Evolutionary conservation across 192 early-diverging fungal genomes (phyloP), one percentile per base, ranked within the genome.

Genomic region (Coemansia sp.): DNA sequence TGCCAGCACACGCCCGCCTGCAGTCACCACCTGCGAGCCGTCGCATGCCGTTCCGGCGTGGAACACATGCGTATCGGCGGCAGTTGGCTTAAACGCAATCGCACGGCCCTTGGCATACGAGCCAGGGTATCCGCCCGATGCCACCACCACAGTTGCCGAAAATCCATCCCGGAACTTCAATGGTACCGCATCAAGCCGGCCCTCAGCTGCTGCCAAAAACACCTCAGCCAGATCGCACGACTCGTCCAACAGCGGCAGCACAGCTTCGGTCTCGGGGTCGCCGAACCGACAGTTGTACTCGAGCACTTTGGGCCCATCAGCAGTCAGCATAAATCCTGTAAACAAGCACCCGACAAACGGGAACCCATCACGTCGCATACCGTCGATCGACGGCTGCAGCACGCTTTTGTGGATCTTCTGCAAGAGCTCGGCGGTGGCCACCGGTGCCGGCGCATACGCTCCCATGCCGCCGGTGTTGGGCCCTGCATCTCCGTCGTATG

Each of bases 401-500:
- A 98, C 87, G 0, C 88, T 91, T 29, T 82, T 74, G 66, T 93
- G 85, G 69, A 97, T 87, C 27, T 83, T 59, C 11, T 74, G 73
- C 47, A 93, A 68, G 27, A 98, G 82, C 65, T 87, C 87, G 12
- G 87, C 70, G 7, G 94, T 93, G 51, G 88, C 93, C 50, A 97
- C 87, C 14, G 97, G 96, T 0, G 96, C 94, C 18, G 97, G 97
- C 37, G 91, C 93, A 71, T 99, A 99, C 57, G 92, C 93, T 9
- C 97, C 97, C 97, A 99, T 99, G 53, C 97, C 97, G 62, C 97
- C 97, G 2, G 95, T 98, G 85, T 98, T 99, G 57, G 91, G 92
- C 0, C 97, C 95, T 66, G 85, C 77, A 69, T 99, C 97, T 66
- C 90, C 88, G 58, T 99, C 94, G 64, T 88, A 86, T n/a, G 90